Percentiles rank a stretch among this genome's conserved stretches.
Evolutionary conservation across 2,329 filamentous ascomycete species (phyloP).

Genomic region (Scortechinia acanthostroma): DNA sequence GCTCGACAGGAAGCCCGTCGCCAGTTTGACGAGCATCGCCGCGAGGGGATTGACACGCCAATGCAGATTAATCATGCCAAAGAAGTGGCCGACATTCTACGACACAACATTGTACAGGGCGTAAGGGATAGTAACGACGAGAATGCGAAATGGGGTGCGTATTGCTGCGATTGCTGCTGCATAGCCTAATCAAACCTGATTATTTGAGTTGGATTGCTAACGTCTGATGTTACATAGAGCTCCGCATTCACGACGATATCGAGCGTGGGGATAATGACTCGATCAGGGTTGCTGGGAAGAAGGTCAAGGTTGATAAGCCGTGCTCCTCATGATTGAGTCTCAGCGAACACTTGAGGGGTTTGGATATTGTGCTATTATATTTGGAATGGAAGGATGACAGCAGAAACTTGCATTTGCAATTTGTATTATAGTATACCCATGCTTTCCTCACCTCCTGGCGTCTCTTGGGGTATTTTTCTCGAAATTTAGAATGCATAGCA

Average conservation of each 20-base stretch:
- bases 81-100: slow-evolving; percentile 73
- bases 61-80: slow-evolving; percentile 72
- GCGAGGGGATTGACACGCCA: slow-evolving; percentile 30
- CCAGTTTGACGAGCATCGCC: slow-evolving; percentile 59
- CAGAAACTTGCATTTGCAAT: not conserved
- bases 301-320: not conserved
- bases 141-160: slow-evolving; percentile 48
- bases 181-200: not conserved
- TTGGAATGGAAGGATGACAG: too few relatives aligned
- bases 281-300: slow-evolving; percentile 47
- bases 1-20: slow-evolving; percentile 68
- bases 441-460: not conserved
- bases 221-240: not conserved
- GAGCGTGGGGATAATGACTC: slow-evolving; percentile 91
- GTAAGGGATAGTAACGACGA: slow-evolving; percentile 34
- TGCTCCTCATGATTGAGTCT: not conserved
- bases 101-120: slow-evolving; percentile 84
- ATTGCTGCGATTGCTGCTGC: too few relatives aligned
- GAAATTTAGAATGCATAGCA: too few relatives aligned
- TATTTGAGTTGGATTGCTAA: not conserved
- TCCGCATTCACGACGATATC: slow-evolving; percentile 86
- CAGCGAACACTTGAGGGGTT: too few relatives aligned
- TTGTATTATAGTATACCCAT: slow-evolving; percentile 2
- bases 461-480: not conserved
- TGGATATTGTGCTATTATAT: too few relatives aligned